Evolutionary conservation across 1,284 basidiomycete species (phyloP), one percentile per base, ranked within the genome.

Genomic region (Erythrobasidium hasegawianum): DNA sequence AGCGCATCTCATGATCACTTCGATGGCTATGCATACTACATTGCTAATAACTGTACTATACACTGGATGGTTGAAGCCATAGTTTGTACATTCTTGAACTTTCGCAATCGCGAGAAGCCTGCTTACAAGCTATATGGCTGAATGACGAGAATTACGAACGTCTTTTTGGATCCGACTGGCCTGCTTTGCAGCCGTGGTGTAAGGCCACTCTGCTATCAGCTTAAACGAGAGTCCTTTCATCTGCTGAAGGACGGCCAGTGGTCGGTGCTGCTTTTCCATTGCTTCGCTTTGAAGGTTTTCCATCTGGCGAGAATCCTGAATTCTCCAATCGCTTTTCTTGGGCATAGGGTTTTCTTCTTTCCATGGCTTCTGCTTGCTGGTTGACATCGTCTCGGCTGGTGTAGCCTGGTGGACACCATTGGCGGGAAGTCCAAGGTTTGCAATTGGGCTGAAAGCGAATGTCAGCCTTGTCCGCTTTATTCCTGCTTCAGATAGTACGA

Each of bases 391-490:
- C 38, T 58, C 71, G 68, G 1, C 54, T 45, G 7, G 16, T 52
- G 18, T 70, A 65, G 26, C 65, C 66, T 22, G 65, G 56, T 1
- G 79, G 78, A 2, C 75, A 72, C 78, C 79, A 79, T 56, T 72
- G 75, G 40, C 80, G 72, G 14, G 84, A 86, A 27, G 80, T 86
- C 20, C 53, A 55, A 16, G 62, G 20, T n/a, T 52, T 57, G 29
- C 43, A 45, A 26, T 64, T 64, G 43, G 61, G 61, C 22, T 49
- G 24, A 27, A 0, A 45, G 11, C 27, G 49, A 58, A 7, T 7
- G 18, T 11, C 50, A 7, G 50, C 43, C 2, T n/a, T 52, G 9
- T 18, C 2, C 18, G 16, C 3, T 7, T 38, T 10, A 5, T 3
- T n/a, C 4, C n/a, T 27, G 13, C 18, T 10, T 0, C 13, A 20